Base-by-base conservation (phyloP, 2,329 filamentous ascomycete species). In the Colletotrichum musae region DNA sequence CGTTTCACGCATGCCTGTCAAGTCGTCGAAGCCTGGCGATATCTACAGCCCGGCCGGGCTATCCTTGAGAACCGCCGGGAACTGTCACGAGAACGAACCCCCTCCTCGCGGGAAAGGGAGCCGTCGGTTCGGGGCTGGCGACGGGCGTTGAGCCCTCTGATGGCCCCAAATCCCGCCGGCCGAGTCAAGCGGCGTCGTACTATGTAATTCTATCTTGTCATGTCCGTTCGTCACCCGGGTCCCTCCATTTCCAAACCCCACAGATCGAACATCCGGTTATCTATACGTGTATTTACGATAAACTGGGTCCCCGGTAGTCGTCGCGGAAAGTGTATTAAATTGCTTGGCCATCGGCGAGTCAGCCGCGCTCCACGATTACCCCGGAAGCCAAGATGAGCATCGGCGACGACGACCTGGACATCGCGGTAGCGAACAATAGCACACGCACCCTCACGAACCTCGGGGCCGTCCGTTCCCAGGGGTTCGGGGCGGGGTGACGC, bases 291-390 rank as follows among this genome's bases (percentile, higher is more conserved):
- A 57, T 26, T 43, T 28, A 15, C 45, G 32, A 41, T 15, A 28
- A 53, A 36, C 13, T 21, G 60, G 65, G 65, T 36, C 48, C 47
- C 32, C 61, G 41, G 66, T 32, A 56, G 50, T 60, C 32, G 21
- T 15, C 18, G n/a, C 18, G 21, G 24, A 69, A 56, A 64, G 52
- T 64, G n/a, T 58, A 16, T 58, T 68, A 64, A 18, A 69, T 65
- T 60, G 32, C 48, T 45, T 39, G n/a, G 36, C 24, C n/a, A 10
- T n/a, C 32, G 43, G 43, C 61, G 66, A 69, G 66, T 69, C 66
- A 65, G 56, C 26, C 10, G 16, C 28, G 21, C 54, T 54, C 61
- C 54, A 66, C 66, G 66, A 60, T 69, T 60, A 69, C 61, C 61
- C 54, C 66, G 12, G 61, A 65, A 69, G 61, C 54, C 54, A 59